Percentiles rank a stretch among this genome's conserved stretches.
phyloP scores from a whole-genome alignment of 306 rosid species.

The Rosa chinensis region DNA sequence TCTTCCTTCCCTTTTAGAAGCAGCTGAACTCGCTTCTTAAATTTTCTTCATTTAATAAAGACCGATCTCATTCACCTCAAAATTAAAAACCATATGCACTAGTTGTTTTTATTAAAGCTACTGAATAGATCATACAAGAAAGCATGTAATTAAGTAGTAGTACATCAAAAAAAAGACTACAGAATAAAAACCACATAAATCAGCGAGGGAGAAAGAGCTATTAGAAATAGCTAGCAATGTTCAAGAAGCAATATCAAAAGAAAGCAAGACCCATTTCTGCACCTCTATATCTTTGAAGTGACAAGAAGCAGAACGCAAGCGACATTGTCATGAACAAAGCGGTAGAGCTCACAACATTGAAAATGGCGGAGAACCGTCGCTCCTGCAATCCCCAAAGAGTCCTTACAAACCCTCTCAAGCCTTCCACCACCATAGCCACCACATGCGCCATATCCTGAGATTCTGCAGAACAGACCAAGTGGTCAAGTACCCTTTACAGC shows the following conservation, averaged over 20 bases:
- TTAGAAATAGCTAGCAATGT: background rate
- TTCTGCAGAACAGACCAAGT: background rate
- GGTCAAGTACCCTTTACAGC: background rate
- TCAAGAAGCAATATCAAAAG: background rate
- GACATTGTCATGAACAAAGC: conserved; percentile 41
- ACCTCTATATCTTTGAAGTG: background rate
- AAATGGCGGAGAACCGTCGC: conserved; percentile 49
- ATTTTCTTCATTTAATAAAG: no score
- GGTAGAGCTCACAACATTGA: conserved; percentile 46
- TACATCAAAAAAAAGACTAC: background rate
- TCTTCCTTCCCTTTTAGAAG: no score
- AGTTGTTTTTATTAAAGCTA: no score
- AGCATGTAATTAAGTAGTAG: background rate
- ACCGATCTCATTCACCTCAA: no score
- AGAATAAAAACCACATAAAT: no score
- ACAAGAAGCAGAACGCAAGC: conserved; percentile 33
- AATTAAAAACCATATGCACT: background rate
- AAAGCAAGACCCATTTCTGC: conserved; percentile 13
- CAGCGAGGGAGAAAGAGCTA: no score
- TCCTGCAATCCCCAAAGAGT: conserved; percentile 68
- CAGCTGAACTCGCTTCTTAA: no score
- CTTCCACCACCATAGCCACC: conserved; percentile 38
- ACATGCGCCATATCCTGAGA: conserved; percentile 38
- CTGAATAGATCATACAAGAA: background rate
- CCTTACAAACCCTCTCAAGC: conserved; percentile 37